Evolutionary conservation across 352 stramenopile genomes (phyloP), one percentile per base, ranked within the genome.

Genomic region (Hyaloperonospora arabidopsidis): DNA sequence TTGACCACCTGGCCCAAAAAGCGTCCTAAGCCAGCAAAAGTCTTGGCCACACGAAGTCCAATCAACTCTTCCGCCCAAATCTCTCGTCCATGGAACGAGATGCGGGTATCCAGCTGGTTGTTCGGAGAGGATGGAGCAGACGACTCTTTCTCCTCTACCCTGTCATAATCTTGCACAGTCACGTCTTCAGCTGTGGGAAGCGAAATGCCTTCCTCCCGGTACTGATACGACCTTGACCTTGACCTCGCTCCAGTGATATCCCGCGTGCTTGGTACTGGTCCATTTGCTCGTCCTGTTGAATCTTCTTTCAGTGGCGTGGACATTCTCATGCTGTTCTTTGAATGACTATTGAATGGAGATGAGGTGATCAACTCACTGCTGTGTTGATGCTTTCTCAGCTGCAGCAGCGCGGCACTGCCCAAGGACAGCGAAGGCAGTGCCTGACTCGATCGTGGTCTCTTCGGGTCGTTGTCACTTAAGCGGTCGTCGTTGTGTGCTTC

Each of bases 1-100:
- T 89, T 90, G 45, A 93, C 77, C 4, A 93, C 78, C 63, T 93
- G 82, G 0, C 83, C 83, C n/a, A 93, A 52, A 48, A 93, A 93
- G 5, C 80, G 73, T n/a, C 83, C 83, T 45, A 87, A 65, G 4
- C 79, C 76, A 19, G 72, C 74, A 60, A 93, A 91, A 21, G 78
- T 89, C 61, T 93, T 93, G 50, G 79, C 79, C 1, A 93, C 81
- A n/a, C 83, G 80, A 14, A 91, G 56, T 0, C 83, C 83, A 41
- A 93, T 84, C 12, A 93, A 62, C 29, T 90, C 81, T 46, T 89
- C 74, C 0, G 77, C 78, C 39, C 80, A 87, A 51, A 91, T 67
- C 51, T 87, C 73, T 8, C 78, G 76, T 11, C 74, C 81, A 48
- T 89, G 76, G 39, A 91, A 87, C 65, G 85, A 73, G 55, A 91